Conservation (phyloP, 225 moss, liverwort and hornwort genomes). For the Polytrichum formosum region DNA sequence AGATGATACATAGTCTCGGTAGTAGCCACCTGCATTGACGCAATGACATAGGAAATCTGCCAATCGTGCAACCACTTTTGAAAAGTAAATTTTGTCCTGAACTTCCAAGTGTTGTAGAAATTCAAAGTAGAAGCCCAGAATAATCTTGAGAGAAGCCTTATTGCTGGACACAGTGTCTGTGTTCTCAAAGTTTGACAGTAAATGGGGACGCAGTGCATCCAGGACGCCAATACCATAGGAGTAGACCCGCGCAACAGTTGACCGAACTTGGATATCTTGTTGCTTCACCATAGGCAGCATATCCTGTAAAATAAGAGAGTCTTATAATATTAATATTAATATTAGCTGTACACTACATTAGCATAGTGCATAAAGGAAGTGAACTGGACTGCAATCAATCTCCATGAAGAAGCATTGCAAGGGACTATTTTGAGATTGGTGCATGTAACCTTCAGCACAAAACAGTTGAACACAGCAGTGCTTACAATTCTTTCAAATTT, state of each 20-base stretch:
- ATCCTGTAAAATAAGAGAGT: slow-evolving; percentile 49
- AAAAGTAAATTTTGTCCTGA: slow-evolving; percentile 74
- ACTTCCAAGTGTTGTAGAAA: slow-evolving; percentile 67
- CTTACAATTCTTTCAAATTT: too few relatives aligned
- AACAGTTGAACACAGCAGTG: too few relatives aligned
- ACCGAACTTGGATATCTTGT: slow-evolving; percentile 70
- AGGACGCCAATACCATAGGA: slow-evolving; percentile 72
- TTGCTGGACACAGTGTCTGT: slow-evolving; percentile 20
- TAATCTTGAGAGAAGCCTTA: slow-evolving; percentile 56
- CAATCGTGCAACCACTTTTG: slow-evolving; percentile 90
- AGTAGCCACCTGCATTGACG: slow-evolving; percentile 88
- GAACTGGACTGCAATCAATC: too few relatives aligned
- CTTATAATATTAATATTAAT: too few relatives aligned
- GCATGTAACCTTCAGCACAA: too few relatives aligned
- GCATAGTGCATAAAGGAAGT: too few relatives aligned
- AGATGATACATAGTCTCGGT: slow-evolving; percentile 69
- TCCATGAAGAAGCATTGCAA: too few relatives aligned
- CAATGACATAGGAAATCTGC: slow-evolving; percentile 97
- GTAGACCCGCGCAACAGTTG: slow-evolving; percentile 63
- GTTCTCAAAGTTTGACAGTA: slow-evolving; percentile 33
- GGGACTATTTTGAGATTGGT: too few relatives aligned
- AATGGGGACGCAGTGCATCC: slow-evolving; percentile 86
- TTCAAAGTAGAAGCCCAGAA: slow-evolving; percentile 77
- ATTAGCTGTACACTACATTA: too few relatives aligned
- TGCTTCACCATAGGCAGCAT: slow-evolving; percentile 73